Conservation (phyloP, 2,329 filamentous ascomycete species). For the Pseudogymnoascus sp. region DNA sequence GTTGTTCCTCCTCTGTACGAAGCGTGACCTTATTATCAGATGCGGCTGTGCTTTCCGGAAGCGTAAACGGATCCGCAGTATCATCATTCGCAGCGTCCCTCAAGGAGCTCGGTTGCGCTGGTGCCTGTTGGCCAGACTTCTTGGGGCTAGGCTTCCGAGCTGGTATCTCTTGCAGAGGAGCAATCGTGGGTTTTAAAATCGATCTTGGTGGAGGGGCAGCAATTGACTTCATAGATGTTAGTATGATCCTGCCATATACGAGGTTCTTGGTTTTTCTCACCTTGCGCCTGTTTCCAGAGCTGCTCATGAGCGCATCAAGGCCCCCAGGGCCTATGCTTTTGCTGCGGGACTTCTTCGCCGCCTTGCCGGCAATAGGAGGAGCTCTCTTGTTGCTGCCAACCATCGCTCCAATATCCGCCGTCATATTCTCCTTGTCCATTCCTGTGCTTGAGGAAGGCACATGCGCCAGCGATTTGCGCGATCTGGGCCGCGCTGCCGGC, state of each 20-base stretch:
- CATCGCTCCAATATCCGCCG: slow-evolving; percentile 52
- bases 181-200: slow-evolving; percentile 74
- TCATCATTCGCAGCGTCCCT: neutral
- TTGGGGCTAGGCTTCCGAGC: slow-evolving; percentile 47
- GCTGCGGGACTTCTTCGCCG: slow-evolving; percentile 66
- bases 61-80: neutral
- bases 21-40: slow-evolving; percentile 50
- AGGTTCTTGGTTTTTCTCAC: slow-evolving; percentile 43
- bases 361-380: slow-evolving; percentile 19
- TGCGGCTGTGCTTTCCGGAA: slow-evolving; percentile 13
- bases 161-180: slow-evolving; percentile 58
- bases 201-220: slow-evolving; percentile 49
- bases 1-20: slow-evolving; percentile 62
- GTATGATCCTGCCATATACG: slow-evolving; percentile 13
- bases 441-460: slow-evolving; percentile 38
- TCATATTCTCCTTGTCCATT: slow-evolving; percentile 72
- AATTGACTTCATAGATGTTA: slow-evolving; percentile 20
- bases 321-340: slow-evolving; percentile 95
- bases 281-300: slow-evolving; percentile 69
- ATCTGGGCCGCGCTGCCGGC: slow-evolving; percentile 43
- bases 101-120: neutral
- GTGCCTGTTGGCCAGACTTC: neutral
- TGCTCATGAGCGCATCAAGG: slow-evolving; percentile 70
- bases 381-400: slow-evolving; percentile 21
- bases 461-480: slow-evolving; percentile 67